Percentiles rank a stretch among this genome's conserved stretches.
Evolutionary conservation across 495 filamentous ascomycete genomes (phyloP).

Genomic region (Penicillium cosmopolitanum): DNA sequence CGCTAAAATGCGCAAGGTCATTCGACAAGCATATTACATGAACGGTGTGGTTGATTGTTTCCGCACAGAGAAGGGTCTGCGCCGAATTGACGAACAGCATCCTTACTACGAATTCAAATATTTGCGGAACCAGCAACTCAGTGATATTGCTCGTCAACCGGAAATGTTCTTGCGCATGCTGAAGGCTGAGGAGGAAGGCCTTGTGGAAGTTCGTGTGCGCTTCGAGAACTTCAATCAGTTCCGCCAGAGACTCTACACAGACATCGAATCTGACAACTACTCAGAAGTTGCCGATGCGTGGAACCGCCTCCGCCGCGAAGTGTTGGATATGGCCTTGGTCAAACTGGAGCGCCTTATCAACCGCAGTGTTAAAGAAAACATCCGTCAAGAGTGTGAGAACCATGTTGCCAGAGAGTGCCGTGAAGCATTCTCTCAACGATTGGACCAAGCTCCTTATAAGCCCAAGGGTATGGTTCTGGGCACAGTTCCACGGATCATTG

Average conservation of each 20-base stretch:
- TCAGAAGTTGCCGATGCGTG: slow-evolving; percentile 94
- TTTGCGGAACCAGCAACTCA: slow-evolving; percentile 80
- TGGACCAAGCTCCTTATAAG: slow-evolving; percentile 96
- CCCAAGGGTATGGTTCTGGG: slow-evolving; percentile 91
- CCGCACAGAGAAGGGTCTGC: slow-evolving; percentile 92
- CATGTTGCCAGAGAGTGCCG: slow-evolving; percentile 79
- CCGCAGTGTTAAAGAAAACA: slow-evolving; percentile 89
- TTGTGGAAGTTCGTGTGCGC: slow-evolving; percentile 80
- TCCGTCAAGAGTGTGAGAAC: slow-evolving; percentile 90
- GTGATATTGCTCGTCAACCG: slow-evolving; percentile 77
- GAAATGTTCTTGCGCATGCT: slow-evolving; percentile 95
- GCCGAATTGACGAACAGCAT: slow-evolving; percentile 91
- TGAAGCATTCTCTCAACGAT: slow-evolving; percentile 78
- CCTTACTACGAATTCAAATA: slow-evolving; percentile 99
- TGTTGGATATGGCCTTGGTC: slow-evolving; percentile 75
- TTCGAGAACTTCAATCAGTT: slow-evolving; percentile 76
- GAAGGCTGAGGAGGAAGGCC: slow-evolving; percentile 89
- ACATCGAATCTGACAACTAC: slow-evolving; percentile 90
- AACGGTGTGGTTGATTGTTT: slow-evolving; percentile 81
- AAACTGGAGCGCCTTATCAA: slow-evolving; percentile 85
- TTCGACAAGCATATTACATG: slow-evolving; percentile 80
- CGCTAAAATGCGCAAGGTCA: slow-evolving; percentile 86
- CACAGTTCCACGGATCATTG: slow-evolving; percentile 83
- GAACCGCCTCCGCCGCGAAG: slow-evolving; percentile 84
- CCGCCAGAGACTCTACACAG: slow-evolving; percentile 70